These are phyloP conservation scores for Beauveria caledonica DNA, from an alignment of 2,329 filamentous ascomycete species.

Conservation along the genomic window DNA sequence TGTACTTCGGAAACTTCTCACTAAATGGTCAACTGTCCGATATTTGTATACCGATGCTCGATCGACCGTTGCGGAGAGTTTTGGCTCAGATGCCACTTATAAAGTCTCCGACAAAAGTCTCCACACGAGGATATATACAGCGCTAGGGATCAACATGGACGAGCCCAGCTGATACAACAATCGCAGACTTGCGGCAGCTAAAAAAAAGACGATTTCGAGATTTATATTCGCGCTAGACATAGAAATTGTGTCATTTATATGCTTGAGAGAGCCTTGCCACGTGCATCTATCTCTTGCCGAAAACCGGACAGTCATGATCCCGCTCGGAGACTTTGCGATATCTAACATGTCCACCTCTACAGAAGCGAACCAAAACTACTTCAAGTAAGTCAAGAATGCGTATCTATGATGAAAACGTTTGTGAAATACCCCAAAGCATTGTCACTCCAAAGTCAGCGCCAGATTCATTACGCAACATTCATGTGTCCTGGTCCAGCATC, in stretches of 20 bases:
- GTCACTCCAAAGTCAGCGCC: too few species aligned
- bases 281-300: not conserved
- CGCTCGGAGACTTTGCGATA: not conserved
- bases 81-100: not conserved
- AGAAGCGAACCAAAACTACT: constrained; percentile 31
- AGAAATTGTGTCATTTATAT: too few species aligned
- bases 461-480: too few species aligned
- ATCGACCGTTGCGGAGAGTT: not conserved
- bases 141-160: not conserved
- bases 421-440: not conserved
- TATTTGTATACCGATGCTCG: not conserved
- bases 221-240: too few species aligned
- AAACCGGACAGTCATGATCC: not conserved
- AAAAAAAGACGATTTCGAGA: not conserved
- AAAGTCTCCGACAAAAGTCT: constrained; percentile 10
- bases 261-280: too few species aligned
- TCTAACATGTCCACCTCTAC: constrained; percentile 25
- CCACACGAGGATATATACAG: constrained; percentile 1
- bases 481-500: not conserved
- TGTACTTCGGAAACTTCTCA: not conserved
- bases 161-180: not conserved
- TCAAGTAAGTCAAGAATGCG: constrained; percentile 30
- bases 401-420: not conserved
- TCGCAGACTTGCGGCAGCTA: not conserved
- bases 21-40: too few species aligned